phyloP scores from a whole-genome alignment of 495 filamentous ascomycete genomes.

The Platismatia glauca region DNA sequence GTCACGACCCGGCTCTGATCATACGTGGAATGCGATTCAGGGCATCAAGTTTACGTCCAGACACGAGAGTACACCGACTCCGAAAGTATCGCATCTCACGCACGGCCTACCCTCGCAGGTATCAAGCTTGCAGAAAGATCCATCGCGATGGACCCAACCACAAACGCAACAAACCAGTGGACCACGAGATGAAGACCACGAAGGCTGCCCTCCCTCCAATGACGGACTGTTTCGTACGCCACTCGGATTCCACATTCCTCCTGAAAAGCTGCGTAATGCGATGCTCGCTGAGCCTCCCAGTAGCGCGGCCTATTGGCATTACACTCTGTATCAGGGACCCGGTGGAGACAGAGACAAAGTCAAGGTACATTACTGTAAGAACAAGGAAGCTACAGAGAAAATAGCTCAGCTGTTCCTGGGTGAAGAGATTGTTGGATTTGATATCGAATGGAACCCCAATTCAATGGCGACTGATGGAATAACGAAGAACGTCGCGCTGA shows the following conservation, averaged over 20 bases:
- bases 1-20: background rate
- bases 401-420: constrained; percentile 58
- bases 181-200: background rate
- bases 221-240: constrained; percentile 10
- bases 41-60: background rate
- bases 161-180: background rate
- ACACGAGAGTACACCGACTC: background rate
- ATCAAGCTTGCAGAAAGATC: background rate
- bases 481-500: constrained; percentile 60
- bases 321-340: constrained; percentile 50
- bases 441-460: constrained; percentile 72
- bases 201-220: background rate
- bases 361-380: constrained; percentile 68
- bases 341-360: constrained; percentile 37
- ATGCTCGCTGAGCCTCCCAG: constrained; percentile 13
- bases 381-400: constrained; percentile 53
- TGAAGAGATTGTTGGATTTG: constrained; percentile 68
- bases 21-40: constrained; percentile 5
- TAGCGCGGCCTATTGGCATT: constrained; percentile 46
- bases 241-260: constrained; percentile 23
- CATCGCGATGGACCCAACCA: background rate
- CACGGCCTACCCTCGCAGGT: background rate
- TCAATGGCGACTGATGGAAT: constrained; percentile 36
- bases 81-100: background rate
- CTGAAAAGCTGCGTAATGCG: constrained; percentile 11